These are phyloP conservation scores for Ascochyta viciae-villosae DNA, from an alignment of 2,329 filamentous ascomycete species.

Conservation along the genomic window DNA sequence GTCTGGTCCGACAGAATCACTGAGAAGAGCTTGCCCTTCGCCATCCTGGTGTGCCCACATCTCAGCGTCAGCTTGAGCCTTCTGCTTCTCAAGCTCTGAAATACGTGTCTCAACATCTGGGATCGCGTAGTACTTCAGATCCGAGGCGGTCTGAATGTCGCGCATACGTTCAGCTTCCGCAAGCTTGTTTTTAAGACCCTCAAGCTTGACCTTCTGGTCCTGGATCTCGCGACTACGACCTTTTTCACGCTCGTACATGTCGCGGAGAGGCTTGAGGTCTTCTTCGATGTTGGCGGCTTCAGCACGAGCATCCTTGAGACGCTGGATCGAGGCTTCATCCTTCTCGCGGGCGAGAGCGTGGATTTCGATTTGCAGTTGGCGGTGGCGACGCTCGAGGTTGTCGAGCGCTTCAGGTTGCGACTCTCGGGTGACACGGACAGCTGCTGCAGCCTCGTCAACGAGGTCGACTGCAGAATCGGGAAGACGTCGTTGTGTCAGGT, in stretches of 20 bases:
- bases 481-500: slow-evolving; percentile 87
- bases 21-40: slow-evolving; percentile 73
- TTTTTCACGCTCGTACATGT: slow-evolving; percentile 96
- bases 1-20: slow-evolving; percentile 92
- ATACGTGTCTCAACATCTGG: slow-evolving; percentile 87
- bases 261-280: slow-evolving; percentile 86
- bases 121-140: slow-evolving; percentile 96
- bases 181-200: slow-evolving; percentile 86
- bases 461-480: slow-evolving; percentile 97
- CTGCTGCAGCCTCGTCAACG: slow-evolving; percentile 94
- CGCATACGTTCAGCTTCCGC: slow-evolving; percentile 90
- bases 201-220: slow-evolving; percentile 92
- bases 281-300: slow-evolving; percentile 95
- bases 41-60: slow-evolving; percentile 63
- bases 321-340: slow-evolving; percentile 87
- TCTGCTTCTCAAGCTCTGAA: slow-evolving; percentile 79
- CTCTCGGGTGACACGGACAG: slow-evolving; percentile 93
- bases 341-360: slow-evolving; percentile 93
- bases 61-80: slow-evolving; percentile 77
- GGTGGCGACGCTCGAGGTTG: slow-evolving; percentile 86
- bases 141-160: slow-evolving; percentile 86
- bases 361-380: slow-evolving; percentile 96
- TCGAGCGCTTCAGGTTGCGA: slow-evolving; percentile 96
- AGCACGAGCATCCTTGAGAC: slow-evolving; percentile 81
- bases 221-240: slow-evolving; percentile 90